Conservation (phyloP, 176 grass and related monocot species). For the Bonia amplexicaulis region DNA sequence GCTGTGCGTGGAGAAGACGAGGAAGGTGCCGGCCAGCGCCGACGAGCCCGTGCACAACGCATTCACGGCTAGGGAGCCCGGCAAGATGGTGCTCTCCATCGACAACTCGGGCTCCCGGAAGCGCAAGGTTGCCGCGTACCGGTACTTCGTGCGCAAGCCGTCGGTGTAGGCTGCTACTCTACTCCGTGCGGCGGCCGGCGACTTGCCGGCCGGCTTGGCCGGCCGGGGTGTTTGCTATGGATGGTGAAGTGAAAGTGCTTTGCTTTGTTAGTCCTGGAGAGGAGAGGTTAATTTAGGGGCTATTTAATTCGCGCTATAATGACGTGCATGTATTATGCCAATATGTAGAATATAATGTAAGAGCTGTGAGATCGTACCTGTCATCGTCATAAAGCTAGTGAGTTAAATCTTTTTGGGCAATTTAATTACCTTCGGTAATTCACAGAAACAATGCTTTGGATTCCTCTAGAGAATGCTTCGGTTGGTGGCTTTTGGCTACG, state of each 20-base stretch:
- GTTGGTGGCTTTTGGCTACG: too few relatives aligned
- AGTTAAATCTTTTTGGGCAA: conserved; percentile 27
- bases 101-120: conserved; percentile 82
- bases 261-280: not conserved
- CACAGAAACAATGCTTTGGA: not conserved
- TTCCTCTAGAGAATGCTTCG: not conserved
- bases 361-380: conserved; percentile 32
- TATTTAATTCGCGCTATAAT: conserved; percentile 36
- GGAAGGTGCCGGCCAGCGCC: conserved; percentile 43
- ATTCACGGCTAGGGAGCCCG: conserved; percentile 73
- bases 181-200: not conserved
- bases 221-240: not conserved
- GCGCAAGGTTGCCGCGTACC: conserved; percentile 86
- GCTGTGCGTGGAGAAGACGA: conserved; percentile 70
- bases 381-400: conserved; percentile 49
- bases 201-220: not conserved
- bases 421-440: not conserved
- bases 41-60: conserved; percentile 73
- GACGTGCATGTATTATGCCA: conserved; percentile 42
- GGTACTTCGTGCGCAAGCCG: conserved; percentile 86
- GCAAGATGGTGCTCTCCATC: conserved; percentile 91
- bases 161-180: conserved; percentile 11
- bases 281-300: conserved; percentile 8
- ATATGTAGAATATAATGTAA: conserved; percentile 57
- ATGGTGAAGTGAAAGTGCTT: not conserved